Evolutionary conservation across 805 yeast species (phyloP), one percentile per base, ranked within the genome.

Genomic region (Candida broadrunensis): DNA sequence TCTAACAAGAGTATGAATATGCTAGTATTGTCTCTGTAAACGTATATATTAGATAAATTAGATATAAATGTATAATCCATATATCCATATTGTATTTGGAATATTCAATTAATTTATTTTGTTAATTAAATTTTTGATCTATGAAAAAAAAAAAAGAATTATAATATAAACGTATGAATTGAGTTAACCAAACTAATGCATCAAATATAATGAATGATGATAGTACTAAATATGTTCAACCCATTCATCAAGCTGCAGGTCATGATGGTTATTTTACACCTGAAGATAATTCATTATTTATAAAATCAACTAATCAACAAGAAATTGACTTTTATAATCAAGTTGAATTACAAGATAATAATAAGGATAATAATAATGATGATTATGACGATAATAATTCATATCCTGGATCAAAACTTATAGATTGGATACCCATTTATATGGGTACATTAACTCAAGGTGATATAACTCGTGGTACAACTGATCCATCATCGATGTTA

Each of bases 181-280:
- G n/a, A n/a, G n/a, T n/a, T n/a, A n/a, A n/a, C n/a, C n/a, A n/a
- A n/a, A n/a, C n/a, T n/a, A n/a, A n/a, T n/a, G n/a, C n/a, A n/a
- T n/a, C n/a, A n/a, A n/a, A n/a, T n/a, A n/a, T n/a, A n/a, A 21
- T 21, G 24, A 9, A 21, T 21, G 6, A 6, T 7, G 24, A 21
- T 6, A 7, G 6, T 6, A 6, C 24, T 6, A 29, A 15, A 46
- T 29, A 46, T 36, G 33, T 39, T 4, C 51, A 52, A 8, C 44
- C 60, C 9, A 38, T 41, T n/a, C 87, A 85, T 54, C 85, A 81
- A 61, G 98, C 93, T 2, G 98, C 97, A 0, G 99, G 99, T 5
- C 99, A 91, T 54, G 86, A 73, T 5, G 98, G 96, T 0, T 77
- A 85, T 2, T 50, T 88, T 39, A 49, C 54, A 9, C 80, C 80